Evolutionary conservation across 176 grass and related monocot genomes (phyloP).

Genomic region (Musa itinerans): DNA sequence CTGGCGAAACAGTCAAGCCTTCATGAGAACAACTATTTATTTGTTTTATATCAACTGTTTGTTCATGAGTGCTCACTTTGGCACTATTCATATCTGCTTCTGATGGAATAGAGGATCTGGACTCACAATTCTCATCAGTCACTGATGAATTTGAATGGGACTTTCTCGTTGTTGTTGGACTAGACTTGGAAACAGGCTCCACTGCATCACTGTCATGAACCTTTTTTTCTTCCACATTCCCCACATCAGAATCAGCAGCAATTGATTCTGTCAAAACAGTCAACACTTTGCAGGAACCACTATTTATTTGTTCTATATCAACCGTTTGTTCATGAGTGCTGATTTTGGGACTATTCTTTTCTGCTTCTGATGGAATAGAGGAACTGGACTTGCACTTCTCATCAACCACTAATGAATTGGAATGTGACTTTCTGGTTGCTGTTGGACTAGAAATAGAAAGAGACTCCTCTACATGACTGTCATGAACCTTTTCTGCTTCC

Average conservation of each 20-base stretch:
- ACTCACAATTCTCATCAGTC: background rate
- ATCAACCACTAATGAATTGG: constrained; percentile 18
- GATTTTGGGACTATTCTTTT: constrained; percentile 11
- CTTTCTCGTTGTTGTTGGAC: constrained; percentile 16
- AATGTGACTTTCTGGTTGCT: constrained; percentile 11
- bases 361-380: constrained; percentile 26
- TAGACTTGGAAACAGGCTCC: constrained; percentile 46
- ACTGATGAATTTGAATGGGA: constrained; percentile 25
- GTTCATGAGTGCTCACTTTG: background rate
- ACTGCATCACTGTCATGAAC: constrained; percentile 19
- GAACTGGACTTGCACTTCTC: background rate
- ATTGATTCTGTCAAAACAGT: background rate
- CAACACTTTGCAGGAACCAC: background rate
- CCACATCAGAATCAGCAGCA: constrained; percentile 15
- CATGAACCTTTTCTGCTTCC: constrained; percentile 26
- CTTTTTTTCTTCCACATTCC: constrained; percentile 23
- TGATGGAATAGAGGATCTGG: constrained; percentile 8
- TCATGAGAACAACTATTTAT: background rate
- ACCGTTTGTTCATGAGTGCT: background rate
- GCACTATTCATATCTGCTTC: constrained; percentile 9
- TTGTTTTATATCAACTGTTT: background rate
- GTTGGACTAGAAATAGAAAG: constrained; percentile 44
- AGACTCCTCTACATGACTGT: constrained; percentile 27
- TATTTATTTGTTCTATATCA: background rate
- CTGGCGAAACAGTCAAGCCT: too few relatives aligned